Conservation (phyloP, 2,329 filamentous ascomycete species). For the Laburnicola sp. region DNA sequence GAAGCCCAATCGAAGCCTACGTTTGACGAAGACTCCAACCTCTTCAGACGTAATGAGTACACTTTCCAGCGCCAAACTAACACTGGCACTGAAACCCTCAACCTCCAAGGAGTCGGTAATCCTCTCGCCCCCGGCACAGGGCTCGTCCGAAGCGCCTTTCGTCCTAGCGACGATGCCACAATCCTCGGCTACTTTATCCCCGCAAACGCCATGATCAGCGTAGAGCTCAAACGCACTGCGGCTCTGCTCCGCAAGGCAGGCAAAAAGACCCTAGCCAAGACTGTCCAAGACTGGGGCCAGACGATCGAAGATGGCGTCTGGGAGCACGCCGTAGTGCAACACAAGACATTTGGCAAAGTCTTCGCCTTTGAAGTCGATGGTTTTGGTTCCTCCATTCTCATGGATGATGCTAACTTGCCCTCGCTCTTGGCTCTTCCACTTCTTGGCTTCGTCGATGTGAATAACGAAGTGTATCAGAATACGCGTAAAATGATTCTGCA, state of each 20-base stretch:
- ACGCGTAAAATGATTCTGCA: slow-evolving; percentile 81
- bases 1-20: slow-evolving; percentile 79
- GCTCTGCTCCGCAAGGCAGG: slow-evolving; percentile 66
- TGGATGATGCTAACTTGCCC: slow-evolving; percentile 89
- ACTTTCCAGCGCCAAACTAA: slow-evolving; percentile 83
- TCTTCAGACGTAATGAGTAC: slow-evolving; percentile 74
- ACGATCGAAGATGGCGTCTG: slow-evolving; percentile 76
- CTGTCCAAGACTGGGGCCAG: slow-evolving; percentile 61
- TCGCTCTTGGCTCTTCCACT: slow-evolving; percentile 77
- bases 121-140: slow-evolving; percentile 83
- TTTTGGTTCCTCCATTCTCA: slow-evolving; percentile 78
- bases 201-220: slow-evolving; percentile 93
- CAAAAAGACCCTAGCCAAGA: slow-evolving; percentile 55
- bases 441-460: slow-evolving; percentile 69
- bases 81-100: slow-evolving; percentile 86
- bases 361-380: slow-evolving; percentile 90
- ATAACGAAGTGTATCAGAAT: slow-evolving; percentile 78
- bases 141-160: slow-evolving; percentile 86
- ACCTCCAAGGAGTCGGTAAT: slow-evolving; percentile 82
- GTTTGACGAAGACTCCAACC: slow-evolving; percentile 69
- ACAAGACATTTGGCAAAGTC: slow-evolving; percentile 74
- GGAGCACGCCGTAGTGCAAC: slow-evolving; percentile 78
- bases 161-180: slow-evolving; percentile 92
- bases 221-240: slow-evolving; percentile 77
- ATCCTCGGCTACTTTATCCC: slow-evolving; percentile 95